Base-by-base conservation (phyloP, 768 basidiomycete species). In the Serendipita sp. region DNA sequence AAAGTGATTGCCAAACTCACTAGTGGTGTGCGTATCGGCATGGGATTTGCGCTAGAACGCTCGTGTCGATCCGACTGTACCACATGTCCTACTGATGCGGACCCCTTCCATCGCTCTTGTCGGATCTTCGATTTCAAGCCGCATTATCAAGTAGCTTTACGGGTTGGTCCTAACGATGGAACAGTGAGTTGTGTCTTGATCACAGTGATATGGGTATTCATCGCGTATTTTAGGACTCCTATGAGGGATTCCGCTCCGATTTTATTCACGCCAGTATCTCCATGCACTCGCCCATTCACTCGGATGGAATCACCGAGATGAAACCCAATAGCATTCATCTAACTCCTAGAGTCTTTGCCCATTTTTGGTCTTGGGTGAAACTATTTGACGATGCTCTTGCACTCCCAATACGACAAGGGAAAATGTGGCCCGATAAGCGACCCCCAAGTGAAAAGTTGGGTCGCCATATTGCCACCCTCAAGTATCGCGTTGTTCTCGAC, bases 191-290 rank as follows among this genome's bases (percentile, higher is more conserved):
- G 60, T n/a, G 73, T 68, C 31, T n/a, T n/a, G 16, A 33, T 48
- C 61, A 28, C 28, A 31, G 31, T 14, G 34, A 68, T 41, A 64
- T 7, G 48, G 38, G 38, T 14, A 38, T 65, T 61, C 33, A 31
- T 30, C 42, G 17, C 22, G 20, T 62, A 14, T 31, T 41, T 24
- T 48, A 61, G 56, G 94, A 97, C 72, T 91, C 91, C 0, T 95
- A 82, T 72, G 81, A 81, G 64, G 88, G 82, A 5, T 96, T 97
- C 72, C 85, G 94, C 38, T 95, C 92, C 3, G 87, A 97, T 72
- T 94, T 90, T 70, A 85, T 97, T 51, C 94, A 98, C 71, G 79
- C 94, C 62, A 92, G 92, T 0, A 78, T 92, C 42, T 96, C 94
- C 1, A 74, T 96, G 67, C 80, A 81, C 26, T 86, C 88, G 1